Evolutionary conservation across 2,329 filamentous ascomycete species (phyloP).

Genomic region (Bipolaris zeicola): DNA sequence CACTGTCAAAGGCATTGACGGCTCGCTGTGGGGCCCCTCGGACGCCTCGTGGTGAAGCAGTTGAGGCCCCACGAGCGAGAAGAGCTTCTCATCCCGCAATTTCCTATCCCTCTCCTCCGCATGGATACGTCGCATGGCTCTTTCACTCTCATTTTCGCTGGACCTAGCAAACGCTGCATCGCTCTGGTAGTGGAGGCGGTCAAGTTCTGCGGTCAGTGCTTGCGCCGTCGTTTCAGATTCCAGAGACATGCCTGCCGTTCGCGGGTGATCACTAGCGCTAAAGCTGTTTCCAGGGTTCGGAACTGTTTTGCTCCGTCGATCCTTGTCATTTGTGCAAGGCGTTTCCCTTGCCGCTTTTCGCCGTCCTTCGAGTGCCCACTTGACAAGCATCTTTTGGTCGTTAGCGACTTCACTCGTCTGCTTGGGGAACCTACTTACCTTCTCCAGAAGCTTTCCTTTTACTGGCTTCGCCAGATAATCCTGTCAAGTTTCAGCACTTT

Average conservation of each 20-base stretch:
- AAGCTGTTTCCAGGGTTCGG: constrained; percentile 22
- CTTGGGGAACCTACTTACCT: constrained; percentile 33
- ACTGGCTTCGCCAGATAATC: constrained; percentile 60
- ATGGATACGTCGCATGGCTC: constrained; percentile 53
- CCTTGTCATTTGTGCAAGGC: constrained; percentile 30
- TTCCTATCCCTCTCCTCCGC: constrained; percentile 62
- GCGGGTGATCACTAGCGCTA: constrained; percentile 38
- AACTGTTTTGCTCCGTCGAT: constrained; percentile 33
- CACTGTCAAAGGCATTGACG: constrained; percentile 42
- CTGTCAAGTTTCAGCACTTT: constrained; percentile 30
- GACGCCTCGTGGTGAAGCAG: constrained; percentile 28
- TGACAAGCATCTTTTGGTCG: constrained; percentile 61
- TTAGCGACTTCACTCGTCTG: constrained; percentile 21
- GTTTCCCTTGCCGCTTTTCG: constrained; percentile 40
- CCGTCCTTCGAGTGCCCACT: constrained; percentile 64
- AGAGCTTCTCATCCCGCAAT: constrained; percentile 61
- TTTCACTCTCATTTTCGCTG: constrained; percentile 54
- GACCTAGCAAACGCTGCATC: constrained; percentile 48
- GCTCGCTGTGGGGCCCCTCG: constrained; percentile 24
- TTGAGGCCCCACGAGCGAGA: constrained; percentile 53
- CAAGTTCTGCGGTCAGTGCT: constrained; percentile 43
- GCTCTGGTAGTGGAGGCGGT: constrained; percentile 46
- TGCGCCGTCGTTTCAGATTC: constrained; percentile 46
- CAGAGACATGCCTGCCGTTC: constrained; percentile 31
- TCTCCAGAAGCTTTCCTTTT: constrained; percentile 70